Evolutionary conservation across 208 protist species (phyloP).

Genomic region (Naegleria lovaniensis): DNA sequence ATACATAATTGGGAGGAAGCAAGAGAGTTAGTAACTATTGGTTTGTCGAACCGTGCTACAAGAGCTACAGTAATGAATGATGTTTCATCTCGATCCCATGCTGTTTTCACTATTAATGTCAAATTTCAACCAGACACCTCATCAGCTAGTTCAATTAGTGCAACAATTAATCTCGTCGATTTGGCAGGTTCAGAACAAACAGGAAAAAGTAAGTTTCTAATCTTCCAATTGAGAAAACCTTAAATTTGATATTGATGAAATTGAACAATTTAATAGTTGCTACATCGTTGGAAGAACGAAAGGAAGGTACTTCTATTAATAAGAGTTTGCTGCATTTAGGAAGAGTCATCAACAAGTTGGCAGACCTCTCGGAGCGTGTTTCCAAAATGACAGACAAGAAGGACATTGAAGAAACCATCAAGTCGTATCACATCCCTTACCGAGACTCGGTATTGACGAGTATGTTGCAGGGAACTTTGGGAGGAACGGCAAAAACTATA

Average conservation of each 20-base stretch:
- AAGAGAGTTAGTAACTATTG: constrained; percentile 67
- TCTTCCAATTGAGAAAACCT: no score
- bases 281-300: not conserved
- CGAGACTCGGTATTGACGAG: constrained; percentile 17
- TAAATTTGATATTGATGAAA: no score
- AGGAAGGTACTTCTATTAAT: constrained; percentile 32
- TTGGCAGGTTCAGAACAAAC: constrained; percentile 25
- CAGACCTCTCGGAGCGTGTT: not conserved
- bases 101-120: constrained; percentile 73
- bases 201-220: not conserved
- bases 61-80: constrained; percentile 82
- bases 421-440: constrained; percentile 53
- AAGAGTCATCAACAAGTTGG: not conserved
- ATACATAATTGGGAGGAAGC: constrained; percentile 61
- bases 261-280: constrained; percentile 23
- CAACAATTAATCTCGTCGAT: constrained; percentile 17
- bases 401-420: not conserved
- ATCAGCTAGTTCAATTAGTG: not conserved
- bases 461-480: constrained; percentile 55
- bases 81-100: constrained; percentile 70
- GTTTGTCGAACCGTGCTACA: constrained; percentile 68
- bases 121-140: constrained; percentile 36
- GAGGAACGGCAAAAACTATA: constrained; percentile 53
- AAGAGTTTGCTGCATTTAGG: constrained; percentile 6
- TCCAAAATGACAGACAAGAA: not conserved